Evolutionary conservation across 257 asterid species (phyloP).

Genomic region (Solanum chaucha): DNA sequence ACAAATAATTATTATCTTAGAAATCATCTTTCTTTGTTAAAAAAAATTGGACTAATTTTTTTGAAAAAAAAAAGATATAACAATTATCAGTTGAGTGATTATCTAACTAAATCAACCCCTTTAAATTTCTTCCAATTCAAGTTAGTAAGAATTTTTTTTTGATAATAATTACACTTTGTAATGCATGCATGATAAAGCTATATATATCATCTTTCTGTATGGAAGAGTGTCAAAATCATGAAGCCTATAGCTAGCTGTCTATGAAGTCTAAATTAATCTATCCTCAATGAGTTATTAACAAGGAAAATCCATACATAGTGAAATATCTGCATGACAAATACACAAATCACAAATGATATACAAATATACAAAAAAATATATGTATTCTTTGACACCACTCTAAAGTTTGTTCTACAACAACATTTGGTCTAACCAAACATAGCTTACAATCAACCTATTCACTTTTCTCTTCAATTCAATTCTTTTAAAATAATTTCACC

Average conservation of each 20-base stretch:
- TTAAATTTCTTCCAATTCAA: not conserved
- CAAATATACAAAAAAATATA: not conserved
- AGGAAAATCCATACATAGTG: not conserved
- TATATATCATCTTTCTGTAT: not conserved
- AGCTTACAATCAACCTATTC: not conserved
- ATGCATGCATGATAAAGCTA: not conserved
- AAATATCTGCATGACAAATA: not conserved
- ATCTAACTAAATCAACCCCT: not conserved
- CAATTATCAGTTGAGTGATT: too few relatives aligned
- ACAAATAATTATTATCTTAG: too few relatives aligned
- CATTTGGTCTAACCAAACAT: slow-evolving; percentile 10
- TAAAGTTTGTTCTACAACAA: not conserved
- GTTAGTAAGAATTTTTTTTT: not conserved
- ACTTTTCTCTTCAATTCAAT: not conserved
- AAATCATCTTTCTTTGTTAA: too few relatives aligned
- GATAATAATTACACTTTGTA: not conserved
- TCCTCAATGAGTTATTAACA: not conserved
- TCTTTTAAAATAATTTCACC: not conserved
- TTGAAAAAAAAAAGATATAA: too few relatives aligned
- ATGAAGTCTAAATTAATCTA: not conserved
- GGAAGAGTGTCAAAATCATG: not conserved
- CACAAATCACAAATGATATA: not conserved
- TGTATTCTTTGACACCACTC: not conserved
- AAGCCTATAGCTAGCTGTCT: not conserved
- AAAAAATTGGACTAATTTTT: not conserved